Evolutionary conservation across 2,329 filamentous ascomycete genomes (phyloP).

Genomic region (Trichoderma sp.): DNA sequence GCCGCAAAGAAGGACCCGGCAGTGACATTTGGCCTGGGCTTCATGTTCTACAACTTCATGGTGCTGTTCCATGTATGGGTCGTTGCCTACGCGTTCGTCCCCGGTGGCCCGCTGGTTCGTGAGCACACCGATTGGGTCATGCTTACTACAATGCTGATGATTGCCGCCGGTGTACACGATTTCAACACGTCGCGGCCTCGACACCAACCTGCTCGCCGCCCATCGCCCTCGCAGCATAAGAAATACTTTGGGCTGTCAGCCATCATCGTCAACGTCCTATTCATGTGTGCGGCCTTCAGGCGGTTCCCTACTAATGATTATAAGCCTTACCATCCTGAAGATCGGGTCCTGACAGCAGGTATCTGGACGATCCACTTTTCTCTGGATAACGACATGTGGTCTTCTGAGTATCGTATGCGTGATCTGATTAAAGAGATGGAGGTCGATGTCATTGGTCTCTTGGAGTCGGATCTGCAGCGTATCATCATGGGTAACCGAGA

Average conservation of each 20-base stretch:
- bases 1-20: constrained; percentile 76
- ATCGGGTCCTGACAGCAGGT: constrained; percentile 85
- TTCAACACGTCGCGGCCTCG: constrained; percentile 52
- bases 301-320: constrained; percentile 94
- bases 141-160: constrained; percentile 76
- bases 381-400: constrained; percentile 98
- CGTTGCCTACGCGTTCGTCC: constrained; percentile 96
- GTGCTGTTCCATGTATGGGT: constrained; percentile 99
- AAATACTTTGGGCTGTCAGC: constrained; percentile 59
- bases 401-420: constrained; percentile 89
- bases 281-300: constrained; percentile 76
- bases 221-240: constrained; percentile 43
- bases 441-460: constrained; percentile 91
- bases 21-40: constrained; percentile 81
- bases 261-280: constrained; percentile 73
- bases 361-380: constrained; percentile 99
- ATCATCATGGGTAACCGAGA: constrained; percentile 99
- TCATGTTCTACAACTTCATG: constrained; percentile 88
- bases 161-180: constrained; percentile 83
- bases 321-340: constrained; percentile 81
- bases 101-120: constrained; percentile 85
- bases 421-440: constrained; percentile 91
- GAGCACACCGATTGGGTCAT: constrained; percentile 97
- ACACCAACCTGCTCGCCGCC: constrained; percentile 33
- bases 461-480: constrained; percentile 90